phyloP scores from a whole-genome alignment of 2,329 filamentous ascomycete genomes.

The Ophiostoma pallidulum region DNA sequence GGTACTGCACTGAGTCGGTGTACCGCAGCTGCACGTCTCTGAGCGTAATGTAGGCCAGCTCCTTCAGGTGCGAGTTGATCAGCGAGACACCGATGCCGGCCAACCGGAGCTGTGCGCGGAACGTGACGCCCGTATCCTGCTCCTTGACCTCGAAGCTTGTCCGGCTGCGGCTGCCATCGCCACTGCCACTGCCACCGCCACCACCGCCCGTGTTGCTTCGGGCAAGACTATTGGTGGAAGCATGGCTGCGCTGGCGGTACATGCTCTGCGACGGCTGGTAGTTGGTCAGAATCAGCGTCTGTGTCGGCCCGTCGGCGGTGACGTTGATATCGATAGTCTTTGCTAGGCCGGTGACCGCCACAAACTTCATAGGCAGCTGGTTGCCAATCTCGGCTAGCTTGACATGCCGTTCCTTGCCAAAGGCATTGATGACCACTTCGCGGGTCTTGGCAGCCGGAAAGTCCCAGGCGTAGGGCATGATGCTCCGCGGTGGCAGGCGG shows the following conservation, averaged over 20 bases:
- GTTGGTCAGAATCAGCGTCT: constrained; percentile 88
- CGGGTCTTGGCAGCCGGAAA: constrained; percentile 96
- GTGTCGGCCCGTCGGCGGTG: constrained; percentile 86
- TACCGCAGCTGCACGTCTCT: constrained; percentile 85
- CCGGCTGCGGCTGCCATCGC: constrained; percentile 23
- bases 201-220: background rate
- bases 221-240: background rate
- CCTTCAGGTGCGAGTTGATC: constrained; percentile 83
- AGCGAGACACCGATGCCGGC: constrained; percentile 88
- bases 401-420: constrained; percentile 77
- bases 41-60: constrained; percentile 88
- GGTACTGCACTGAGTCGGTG: constrained; percentile 85
- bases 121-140: constrained; percentile 75
- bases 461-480: constrained; percentile 99
- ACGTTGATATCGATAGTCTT: constrained; percentile 97
- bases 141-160: constrained; percentile 89
- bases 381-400: constrained; percentile 96
- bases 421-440: constrained; percentile 74
- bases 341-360: constrained; percentile 54
- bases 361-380: constrained; percentile 84
- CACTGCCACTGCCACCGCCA: background rate
- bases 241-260: constrained; percentile 46
- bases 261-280: constrained; percentile 88
- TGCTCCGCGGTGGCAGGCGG: constrained; percentile 82
- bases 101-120: constrained; percentile 79